Evolutionary conservation across 2,329 filamentous ascomycete genomes (phyloP), one percentile per base, ranked within the genome.

Genomic region (Aureobasidium lini): DNA sequence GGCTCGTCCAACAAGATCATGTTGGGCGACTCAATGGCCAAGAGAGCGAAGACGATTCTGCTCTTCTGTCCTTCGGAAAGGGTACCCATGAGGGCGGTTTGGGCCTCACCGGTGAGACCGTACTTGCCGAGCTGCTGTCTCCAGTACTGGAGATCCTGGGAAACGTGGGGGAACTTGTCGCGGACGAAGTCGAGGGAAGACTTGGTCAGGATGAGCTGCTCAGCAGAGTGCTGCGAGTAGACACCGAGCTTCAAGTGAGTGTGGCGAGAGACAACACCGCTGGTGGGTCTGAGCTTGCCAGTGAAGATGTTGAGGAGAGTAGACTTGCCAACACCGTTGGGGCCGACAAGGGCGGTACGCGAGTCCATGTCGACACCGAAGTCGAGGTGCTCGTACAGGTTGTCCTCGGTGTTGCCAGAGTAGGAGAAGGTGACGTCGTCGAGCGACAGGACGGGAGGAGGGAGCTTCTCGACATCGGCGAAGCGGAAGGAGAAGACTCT

Each of bases 331-430:
- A 97, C 94, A 91, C 94, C 94, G 77, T 97, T 97, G 73, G 94
- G 94, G 62, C 94, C 94, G 72, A 99, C 94, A 63, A 99, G 87
- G 49, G 93, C 93, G 48, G 92, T 95, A 79, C 94, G 87, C 63
- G 92, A 96, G 80, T 99, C 94, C 94, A 99, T 99, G 77, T 99
- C 95, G 69, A 99, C 94, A 85, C 94, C 94, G 64, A 99, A 89
- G 73, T 99, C 94, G 43, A 99, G 84, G 79, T 96, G 85, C 76
- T 93, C 90, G 81, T 99, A 99, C 58, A 99, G 81, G 73, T 95
- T 95, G 72, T 99, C 94, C 71, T 89, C 86, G 58, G 84, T 70
- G 13, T 95, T 84, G 63, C 94, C 94, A 59, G 90, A 95, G 83
- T 99, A 99, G 44, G 93, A 95, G 80, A 99, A 99, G 60, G 91